These are phyloP conservation scores for Alternaria sp. DNA, from an alignment of 2,329 filamentous ascomycete species.

Conservation along the genomic window DNA sequence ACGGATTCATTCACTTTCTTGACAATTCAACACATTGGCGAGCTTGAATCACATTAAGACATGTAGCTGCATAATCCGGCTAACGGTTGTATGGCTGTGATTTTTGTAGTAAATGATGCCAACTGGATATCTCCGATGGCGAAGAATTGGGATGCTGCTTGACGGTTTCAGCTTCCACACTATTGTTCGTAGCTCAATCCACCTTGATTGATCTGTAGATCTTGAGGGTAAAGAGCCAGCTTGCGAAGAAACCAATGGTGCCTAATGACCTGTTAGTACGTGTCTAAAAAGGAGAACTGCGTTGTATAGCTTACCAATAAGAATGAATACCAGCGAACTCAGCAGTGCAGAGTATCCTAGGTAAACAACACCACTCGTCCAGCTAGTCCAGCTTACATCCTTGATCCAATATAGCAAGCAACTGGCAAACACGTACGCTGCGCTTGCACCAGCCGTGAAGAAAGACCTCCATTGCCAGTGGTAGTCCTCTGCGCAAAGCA, in stretches of 20 bases:
- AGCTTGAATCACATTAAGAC: not conserved
- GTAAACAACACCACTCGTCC: constrained; percentile 90
- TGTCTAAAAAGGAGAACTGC: not conserved
- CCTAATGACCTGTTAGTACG: constrained; percentile 62
- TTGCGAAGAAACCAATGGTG: constrained; percentile 93
- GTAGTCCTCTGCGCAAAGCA: constrained; percentile 96
- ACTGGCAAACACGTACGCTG: constrained; percentile 90
- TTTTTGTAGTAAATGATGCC: not conserved
- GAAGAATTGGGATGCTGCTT: not conserved
- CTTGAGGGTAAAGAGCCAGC: constrained; percentile 91
- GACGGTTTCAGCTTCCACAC: not conserved
- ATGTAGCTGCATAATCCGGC: not conserved
- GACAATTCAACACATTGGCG: not conserved
- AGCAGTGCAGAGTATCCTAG: constrained; percentile 91
- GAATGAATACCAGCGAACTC: constrained; percentile 89
- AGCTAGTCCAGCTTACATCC: constrained; percentile 82
- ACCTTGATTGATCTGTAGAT: constrained; percentile 99
- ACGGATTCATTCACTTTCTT: not conserved
- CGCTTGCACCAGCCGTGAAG: constrained; percentile 87
- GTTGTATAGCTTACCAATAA: constrained; percentile 75
- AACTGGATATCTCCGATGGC: not conserved
- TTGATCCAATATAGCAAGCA: constrained; percentile 91
- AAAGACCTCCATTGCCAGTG: constrained; percentile 99
- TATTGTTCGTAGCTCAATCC: constrained; percentile 63
- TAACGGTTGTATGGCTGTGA: not conserved